A percentile compares a stretch with the other conserved stretches of the same genome.
Conservation (phyloP, 768 basidiomycete species). For the Lyophyllum decastes region DNA sequence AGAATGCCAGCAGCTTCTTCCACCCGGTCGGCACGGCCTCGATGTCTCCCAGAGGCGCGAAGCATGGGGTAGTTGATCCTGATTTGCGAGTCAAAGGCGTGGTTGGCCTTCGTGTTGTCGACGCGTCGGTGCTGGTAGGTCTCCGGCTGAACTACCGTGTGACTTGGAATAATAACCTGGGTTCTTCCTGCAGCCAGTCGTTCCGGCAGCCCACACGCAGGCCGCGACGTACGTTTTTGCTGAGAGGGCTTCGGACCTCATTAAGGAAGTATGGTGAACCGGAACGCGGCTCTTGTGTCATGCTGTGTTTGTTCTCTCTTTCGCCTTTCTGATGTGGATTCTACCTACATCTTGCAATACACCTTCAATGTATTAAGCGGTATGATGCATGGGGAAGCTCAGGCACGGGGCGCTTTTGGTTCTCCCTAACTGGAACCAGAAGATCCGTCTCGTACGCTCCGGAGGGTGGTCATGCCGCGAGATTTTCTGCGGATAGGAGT, state of each 20-base stretch:
- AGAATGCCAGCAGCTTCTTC: slow-evolving; percentile 16
- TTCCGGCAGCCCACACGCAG: slow-evolving; percentile 28
- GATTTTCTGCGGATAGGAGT: too few relatives aligned
- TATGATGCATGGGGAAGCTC: too few relatives aligned
- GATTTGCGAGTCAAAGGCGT: slow-evolving; percentile 36
- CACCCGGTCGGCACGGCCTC: slow-evolving; percentile 29
- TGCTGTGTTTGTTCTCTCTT: not conserved
- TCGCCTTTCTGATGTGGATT: not conserved
- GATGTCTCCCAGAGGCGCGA: slow-evolving; percentile 21
- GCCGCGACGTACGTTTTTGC: slow-evolving; percentile 26
- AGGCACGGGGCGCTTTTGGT: too few relatives aligned
- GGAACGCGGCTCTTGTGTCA: not conserved
- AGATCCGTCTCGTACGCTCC: too few relatives aligned
- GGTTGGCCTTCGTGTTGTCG: slow-evolving; percentile 34
- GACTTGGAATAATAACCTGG: too few relatives aligned
- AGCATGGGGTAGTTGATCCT: slow-evolving; percentile 16
- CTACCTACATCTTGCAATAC: too few relatives aligned
- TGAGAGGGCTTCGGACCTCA: slow-evolving; percentile 30
- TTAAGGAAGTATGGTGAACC: slow-evolving; percentile 20
- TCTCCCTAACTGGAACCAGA: too few relatives aligned
- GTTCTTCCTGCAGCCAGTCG: slow-evolving; percentile 18
- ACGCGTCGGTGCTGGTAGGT: slow-evolving; percentile 28
- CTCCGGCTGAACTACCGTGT: too few relatives aligned
- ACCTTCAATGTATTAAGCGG: too few relatives aligned
- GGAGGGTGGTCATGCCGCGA: too few relatives aligned